These are phyloP conservation scores for Murraya koenigii DNA, from an alignment of 345 rosid species.

Conservation along the genomic window DNA sequence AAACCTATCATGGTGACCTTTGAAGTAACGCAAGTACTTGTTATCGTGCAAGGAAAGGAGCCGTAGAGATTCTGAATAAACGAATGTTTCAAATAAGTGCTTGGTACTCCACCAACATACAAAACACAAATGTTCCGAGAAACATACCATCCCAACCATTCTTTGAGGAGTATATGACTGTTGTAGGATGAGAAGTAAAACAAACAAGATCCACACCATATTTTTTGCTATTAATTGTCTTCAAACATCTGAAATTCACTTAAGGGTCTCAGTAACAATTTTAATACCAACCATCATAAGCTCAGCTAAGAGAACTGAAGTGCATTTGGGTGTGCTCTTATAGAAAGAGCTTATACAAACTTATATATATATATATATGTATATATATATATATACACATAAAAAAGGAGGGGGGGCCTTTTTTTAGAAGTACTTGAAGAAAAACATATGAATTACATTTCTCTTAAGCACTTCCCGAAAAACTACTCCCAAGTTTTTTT, in stretches of 20 bases:
- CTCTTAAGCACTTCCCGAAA: too few species aligned
- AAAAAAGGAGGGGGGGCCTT: neutral
- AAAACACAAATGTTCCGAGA: neutral
- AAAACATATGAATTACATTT: too few species aligned
- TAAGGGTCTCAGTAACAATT: neutral
- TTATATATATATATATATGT: too few species aligned
- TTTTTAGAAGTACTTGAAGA: too few species aligned
- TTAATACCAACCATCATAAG: neutral
- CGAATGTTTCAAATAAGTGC: neutral
- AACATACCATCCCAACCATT: slow-evolving; percentile 98
- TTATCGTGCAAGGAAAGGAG: slow-evolving; percentile 94
- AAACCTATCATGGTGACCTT: slow-evolving; percentile 98
- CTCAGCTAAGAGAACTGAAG: neutral
- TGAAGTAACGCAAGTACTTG: slow-evolving; percentile 93
- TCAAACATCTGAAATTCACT: slow-evolving; percentile 68
- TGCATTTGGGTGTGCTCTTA: neutral
- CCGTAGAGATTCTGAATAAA: slow-evolving; percentile 67
- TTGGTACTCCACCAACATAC: neutral
- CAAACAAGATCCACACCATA: slow-evolving; percentile 96
- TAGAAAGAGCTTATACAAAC: neutral
- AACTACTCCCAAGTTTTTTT: too few species aligned
- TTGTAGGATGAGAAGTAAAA: slow-evolving; percentile 85
- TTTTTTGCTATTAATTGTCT: slow-evolving; percentile 92
- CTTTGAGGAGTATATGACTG: slow-evolving; percentile 91
- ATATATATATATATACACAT: too few species aligned